Evolutionary conservation across 169 alveolate species (phyloP).

Genomic region (Neospora caninum): DNA sequence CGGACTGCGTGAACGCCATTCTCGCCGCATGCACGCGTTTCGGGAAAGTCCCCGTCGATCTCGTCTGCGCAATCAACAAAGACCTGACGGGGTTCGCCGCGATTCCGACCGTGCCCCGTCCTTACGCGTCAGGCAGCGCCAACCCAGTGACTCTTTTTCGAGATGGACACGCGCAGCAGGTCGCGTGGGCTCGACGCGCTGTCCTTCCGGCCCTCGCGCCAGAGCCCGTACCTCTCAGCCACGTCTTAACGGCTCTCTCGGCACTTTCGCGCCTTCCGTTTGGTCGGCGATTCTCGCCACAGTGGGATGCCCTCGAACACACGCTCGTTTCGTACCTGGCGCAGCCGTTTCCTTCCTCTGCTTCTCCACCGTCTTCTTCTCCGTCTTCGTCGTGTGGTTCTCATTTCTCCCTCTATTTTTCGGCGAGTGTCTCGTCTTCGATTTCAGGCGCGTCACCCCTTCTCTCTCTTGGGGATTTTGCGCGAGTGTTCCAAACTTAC

Average conservation of each 20-base stretch:
- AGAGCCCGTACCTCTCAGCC: neutral
- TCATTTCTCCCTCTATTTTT: neutral
- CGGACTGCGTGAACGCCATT: neutral
- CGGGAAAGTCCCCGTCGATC: conserved; percentile 25
- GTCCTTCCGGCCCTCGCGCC: neutral
- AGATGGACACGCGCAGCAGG: neutral
- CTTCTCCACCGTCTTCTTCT: neutral
- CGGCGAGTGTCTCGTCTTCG: neutral
- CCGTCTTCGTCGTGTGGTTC: neutral
- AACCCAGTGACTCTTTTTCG: neutral
- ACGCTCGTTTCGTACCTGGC: neutral
- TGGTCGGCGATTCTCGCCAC: neutral
- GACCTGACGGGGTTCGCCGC: conserved; percentile 2
- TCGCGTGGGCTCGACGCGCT: neutral
- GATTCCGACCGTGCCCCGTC: neutral
- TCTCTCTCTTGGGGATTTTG: neutral
- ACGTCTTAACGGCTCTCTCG: neutral
- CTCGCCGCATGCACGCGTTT: conserved; percentile 25
- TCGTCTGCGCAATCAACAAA: conserved; percentile 12
- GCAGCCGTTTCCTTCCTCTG: neutral
- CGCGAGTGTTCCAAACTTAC: neutral
- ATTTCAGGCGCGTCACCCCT: neutral
- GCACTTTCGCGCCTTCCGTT: conserved; percentile 15
- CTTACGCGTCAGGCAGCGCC: neutral
- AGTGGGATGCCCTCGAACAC: conserved; percentile 36